Base-by-base conservation (phyloP, 371 early-diverging fungal genomes). In the Cladochytrium tenue region DNA sequence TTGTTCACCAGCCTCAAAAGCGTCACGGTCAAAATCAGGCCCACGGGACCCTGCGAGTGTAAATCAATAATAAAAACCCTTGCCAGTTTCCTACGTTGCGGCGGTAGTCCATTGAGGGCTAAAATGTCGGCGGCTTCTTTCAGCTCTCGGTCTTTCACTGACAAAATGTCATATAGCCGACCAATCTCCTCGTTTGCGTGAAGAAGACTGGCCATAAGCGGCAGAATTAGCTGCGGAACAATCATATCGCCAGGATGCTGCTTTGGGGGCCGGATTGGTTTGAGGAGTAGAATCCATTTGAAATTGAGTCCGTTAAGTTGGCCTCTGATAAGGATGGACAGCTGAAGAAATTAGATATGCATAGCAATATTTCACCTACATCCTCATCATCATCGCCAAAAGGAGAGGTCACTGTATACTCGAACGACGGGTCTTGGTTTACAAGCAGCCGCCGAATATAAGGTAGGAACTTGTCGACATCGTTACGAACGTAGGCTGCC, bases 401-500 rank as follows among this genome's bases (percentile, higher is more conserved):
- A 32, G 58, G 33, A 7, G 53, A 20, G 15, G 26, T 33, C 17
- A 51, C 13, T 7, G 32, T 57, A 50, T 57, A 64, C 20, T 20
- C 51, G 58, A 56, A 56, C 25, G 23, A 13, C 31, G 64, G 58
- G 31, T 57, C 36, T 43, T 64, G 56, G 7, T 32, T 26, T 17
- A 55, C n/a, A 2, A 67, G 32, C 13, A 67, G 60, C 28, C 28
- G 23, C 0, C 31, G 20, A 26, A 67, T 33, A 25, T 51, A 51
- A 3, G 53, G 51, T 15, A 67, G 52, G 15, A 67, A 20, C 15
- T 23, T 34, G 5, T 17, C 30, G n/a, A 61, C 64, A 33, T 28
- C 36, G 62, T 67, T 67, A 10, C 67, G 61, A n/a, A 23, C 5
- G 56, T 60, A 67, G 7, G 67, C 67, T 20, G 67, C 53, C 3